Conservation (phyloP, 1,284 basidiomycete genomes). For the Thecaphora frezii region DNA sequence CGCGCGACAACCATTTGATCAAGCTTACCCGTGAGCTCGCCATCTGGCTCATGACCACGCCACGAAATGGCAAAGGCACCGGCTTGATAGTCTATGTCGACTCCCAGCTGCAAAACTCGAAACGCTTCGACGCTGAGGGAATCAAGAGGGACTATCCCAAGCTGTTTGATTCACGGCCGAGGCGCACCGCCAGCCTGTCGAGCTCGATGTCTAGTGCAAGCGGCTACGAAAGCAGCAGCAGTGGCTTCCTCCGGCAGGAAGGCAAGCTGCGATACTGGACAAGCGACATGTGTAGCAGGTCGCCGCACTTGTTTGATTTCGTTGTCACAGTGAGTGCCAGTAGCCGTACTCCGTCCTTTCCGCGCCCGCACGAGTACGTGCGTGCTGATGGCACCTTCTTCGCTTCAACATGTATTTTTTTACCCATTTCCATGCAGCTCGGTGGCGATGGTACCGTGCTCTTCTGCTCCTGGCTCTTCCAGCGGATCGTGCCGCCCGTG, state of each 20-base stretch:
- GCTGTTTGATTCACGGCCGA: conserved; percentile 67
- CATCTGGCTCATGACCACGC: conserved; percentile 55
- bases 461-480: conserved; percentile 99
- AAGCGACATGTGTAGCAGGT: conserved; percentile 87
- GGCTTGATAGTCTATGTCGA: conserved; percentile 75
- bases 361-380: too few relatives aligned
- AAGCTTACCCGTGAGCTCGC: conserved; percentile 90
- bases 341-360: too few relatives aligned
- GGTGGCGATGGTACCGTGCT: conserved; percentile 98
- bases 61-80: conserved; percentile 37
- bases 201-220: conserved; percentile 29
- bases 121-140: conserved; percentile 89
- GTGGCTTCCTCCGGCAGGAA: conserved; percentile 55
- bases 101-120: conserved; percentile 83
- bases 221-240: conserved; percentile 16
- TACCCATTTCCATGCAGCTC: conserved; percentile 18
- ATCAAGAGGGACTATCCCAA: conserved; percentile 84
- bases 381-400: conserved; percentile 1
- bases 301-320: conserved; percentile 94
- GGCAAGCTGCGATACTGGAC: conserved; percentile 98
- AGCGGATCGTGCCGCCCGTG: conserved; percentile 94
- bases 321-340: conserved; percentile 78
- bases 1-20: conserved; percentile 93
- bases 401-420: neutral
- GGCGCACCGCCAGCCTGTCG: conserved; percentile 20